These are phyloP conservation scores for Colletotrichum cordylinicola DNA, from an alignment of 2,329 filamentous ascomycete genomes.

Conservation along the genomic window DNA sequence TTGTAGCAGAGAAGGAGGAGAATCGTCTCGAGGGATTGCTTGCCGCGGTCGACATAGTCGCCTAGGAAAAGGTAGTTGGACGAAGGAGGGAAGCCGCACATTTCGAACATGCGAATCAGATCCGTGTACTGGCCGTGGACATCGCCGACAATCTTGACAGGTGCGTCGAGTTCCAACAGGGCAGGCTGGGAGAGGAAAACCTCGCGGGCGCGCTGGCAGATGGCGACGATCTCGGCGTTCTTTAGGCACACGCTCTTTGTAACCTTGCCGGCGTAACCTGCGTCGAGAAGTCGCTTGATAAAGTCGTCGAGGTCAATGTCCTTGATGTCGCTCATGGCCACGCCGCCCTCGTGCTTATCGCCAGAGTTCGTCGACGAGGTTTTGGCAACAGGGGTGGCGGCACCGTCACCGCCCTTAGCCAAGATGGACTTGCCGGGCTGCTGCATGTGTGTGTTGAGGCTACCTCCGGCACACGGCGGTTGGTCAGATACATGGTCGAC, in stretches of 20 bases:
- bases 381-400: constrained; percentile 68
- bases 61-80: constrained; percentile 94
- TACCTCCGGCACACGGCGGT: constrained; percentile 73
- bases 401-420: constrained; percentile 74
- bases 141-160: constrained; percentile 97
- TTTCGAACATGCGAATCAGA: constrained; percentile 95
- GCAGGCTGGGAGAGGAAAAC: constrained; percentile 91
- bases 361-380: constrained; percentile 21
- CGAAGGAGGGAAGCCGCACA: constrained; percentile 94
- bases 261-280: constrained; percentile 94
- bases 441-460: constrained; percentile 63
- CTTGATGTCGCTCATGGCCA: constrained; percentile 91
- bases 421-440: constrained; percentile 89
- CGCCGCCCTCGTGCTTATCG: constrained; percentile 57
- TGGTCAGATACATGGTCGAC: constrained; percentile 94
- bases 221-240: constrained; percentile 95
- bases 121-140: constrained; percentile 98
- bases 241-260: constrained; percentile 97
- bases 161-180: constrained; percentile 87
- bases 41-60: constrained; percentile 95
- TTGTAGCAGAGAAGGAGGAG: constrained; percentile 94
- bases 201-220: constrained; percentile 89
- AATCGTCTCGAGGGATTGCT: constrained; percentile 95
- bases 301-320: constrained; percentile 95
- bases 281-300: constrained; percentile 92